Percentiles rank a stretch among this genome's conserved stretches.
Conservation (phyloP, 768 basidiomycete genomes). For the Hirschioporus abietinus region DNA sequence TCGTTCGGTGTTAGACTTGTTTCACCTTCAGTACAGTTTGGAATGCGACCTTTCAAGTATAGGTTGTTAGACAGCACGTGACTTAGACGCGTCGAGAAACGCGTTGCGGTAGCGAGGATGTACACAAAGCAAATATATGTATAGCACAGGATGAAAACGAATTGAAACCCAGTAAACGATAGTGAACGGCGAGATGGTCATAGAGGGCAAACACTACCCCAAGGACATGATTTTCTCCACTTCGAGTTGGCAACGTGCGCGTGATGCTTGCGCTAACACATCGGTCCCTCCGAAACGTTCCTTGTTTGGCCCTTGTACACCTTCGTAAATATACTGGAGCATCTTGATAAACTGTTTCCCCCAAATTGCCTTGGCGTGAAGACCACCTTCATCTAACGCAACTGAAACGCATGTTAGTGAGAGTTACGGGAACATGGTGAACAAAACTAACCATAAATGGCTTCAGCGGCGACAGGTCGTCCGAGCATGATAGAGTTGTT, state of each 20-base stretch:
- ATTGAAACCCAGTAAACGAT: neutral
- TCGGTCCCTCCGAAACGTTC: slow-evolving; percentile 52
- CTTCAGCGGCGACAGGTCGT: slow-evolving; percentile 55
- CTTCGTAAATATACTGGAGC: slow-evolving; percentile 59
- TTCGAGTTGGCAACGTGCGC: slow-evolving; percentile 57
- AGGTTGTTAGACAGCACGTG: too few species aligned
- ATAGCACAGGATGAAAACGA: too few species aligned
- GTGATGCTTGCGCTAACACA: slow-evolving; percentile 59
- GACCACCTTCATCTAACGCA: slow-evolving; percentile 66
- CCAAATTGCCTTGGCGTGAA: slow-evolving; percentile 56
- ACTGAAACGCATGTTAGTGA: slow-evolving; percentile 32
- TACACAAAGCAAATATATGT: too few species aligned
- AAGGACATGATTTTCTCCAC: slow-evolving; percentile 53
- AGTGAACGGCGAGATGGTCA: neutral
- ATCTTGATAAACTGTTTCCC: slow-evolving; percentile 79
- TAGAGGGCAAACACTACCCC: neutral
- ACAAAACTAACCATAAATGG: slow-evolving; percentile 52
- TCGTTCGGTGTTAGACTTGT: too few species aligned
- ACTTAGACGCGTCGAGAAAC: too few species aligned
- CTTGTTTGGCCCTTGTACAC: slow-evolving; percentile 32
- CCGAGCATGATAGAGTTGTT: slow-evolving; percentile 45
- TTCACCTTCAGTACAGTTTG: too few species aligned
- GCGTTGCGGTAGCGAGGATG: too few species aligned
- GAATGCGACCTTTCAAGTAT: too few species aligned
- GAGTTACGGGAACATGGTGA: slow-evolving; percentile 6